Evolutionary conservation across 2,329 filamentous ascomycete genomes (phyloP), one percentile per base, ranked within the genome.

Genomic region (Graphilbum fragrans): DNA sequence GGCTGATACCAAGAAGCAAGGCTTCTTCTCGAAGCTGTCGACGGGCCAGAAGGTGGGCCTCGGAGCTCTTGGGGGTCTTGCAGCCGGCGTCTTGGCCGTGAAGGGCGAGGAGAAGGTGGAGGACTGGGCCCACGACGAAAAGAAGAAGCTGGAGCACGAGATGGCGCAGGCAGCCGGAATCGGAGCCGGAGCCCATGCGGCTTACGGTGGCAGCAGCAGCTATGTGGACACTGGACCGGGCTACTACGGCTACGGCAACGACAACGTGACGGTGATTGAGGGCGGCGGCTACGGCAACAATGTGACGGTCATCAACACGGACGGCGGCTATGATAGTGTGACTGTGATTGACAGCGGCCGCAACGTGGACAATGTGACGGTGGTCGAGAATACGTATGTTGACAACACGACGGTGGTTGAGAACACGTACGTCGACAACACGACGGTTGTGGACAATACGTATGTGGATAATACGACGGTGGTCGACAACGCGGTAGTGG

Each of bases 31-130:
- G 36, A 46, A 43, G 25, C 33, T 46, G 9, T 41, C 41, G 5
- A 41, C 41, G 6, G 44, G 44, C 16, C 41, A 43, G 20, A 46
- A 46, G 33, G 37, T 46, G 14, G 41, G 41, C 22, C 19, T 44
- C 16, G 41, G 44, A 12, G 39, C 37, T 6, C 12, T 41, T 16
- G 44, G 44, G 12, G 44, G 44, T 29, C 7, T 46, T 7, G 38
- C 37, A 3, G 44, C 44, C 3, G 44, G 44, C 6, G 39, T 46
- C 1, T 36, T 46, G 20, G 44, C 44, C 9, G 38, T 43, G 2
- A 42, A 46, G 33, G 44, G 41, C 12, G 44, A 38, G 11, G 38
- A 46, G 25, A 43, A 43, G 20, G 31, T 46, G 22, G 41, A 41
- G 22, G 23, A 37, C 8, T 46, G 41, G 38, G 44, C 32, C 20